Evolutionary conservation across 805 yeast species (phyloP).

Genomic region (Pichia kluyveri): DNA sequence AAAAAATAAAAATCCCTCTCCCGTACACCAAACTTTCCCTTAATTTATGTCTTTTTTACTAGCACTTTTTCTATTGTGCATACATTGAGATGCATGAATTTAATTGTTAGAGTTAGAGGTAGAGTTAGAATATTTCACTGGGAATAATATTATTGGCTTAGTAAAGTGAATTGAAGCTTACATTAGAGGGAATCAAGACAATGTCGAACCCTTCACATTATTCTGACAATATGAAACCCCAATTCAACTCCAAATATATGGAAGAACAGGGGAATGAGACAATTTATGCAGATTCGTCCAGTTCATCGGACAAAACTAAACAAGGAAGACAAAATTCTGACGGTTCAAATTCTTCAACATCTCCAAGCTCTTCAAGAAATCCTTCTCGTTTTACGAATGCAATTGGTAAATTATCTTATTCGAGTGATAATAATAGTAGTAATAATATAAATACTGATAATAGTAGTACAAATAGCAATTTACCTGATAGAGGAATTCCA

Average conservation of each 20-base stretch:
- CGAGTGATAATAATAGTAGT: not conserved
- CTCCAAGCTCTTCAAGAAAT: conserved; percentile 15
- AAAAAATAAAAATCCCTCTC: too few species aligned
- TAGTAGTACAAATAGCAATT: not conserved
- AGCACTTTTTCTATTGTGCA: too few species aligned
- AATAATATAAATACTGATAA: not conserved
- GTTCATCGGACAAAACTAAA: not conserved
- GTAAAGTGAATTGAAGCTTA: too few species aligned
- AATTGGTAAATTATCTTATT: not conserved
- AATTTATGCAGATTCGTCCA: not conserved
- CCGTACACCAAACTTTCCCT: too few species aligned
- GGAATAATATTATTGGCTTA: too few species aligned
- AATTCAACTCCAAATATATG: conserved; percentile 13
- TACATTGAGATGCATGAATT: too few species aligned
- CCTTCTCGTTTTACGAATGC: conserved; percentile 7
- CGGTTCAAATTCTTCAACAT: conserved; percentile 9
- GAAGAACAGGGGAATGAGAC: conserved; percentile 4
- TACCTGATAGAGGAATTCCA: not conserved
- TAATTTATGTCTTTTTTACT: too few species aligned
- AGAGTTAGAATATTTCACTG: too few species aligned
- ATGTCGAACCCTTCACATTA: not conserved
- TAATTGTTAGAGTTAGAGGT: too few species aligned
- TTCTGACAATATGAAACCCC: conserved; percentile 3
- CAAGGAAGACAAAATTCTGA: conserved; percentile 2
- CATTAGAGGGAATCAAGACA: not conserved